phyloP scores from a whole-genome alignment of 2,329 filamentous ascomycete genomes.

The Cephalotrichum gorgonifer region DNA sequence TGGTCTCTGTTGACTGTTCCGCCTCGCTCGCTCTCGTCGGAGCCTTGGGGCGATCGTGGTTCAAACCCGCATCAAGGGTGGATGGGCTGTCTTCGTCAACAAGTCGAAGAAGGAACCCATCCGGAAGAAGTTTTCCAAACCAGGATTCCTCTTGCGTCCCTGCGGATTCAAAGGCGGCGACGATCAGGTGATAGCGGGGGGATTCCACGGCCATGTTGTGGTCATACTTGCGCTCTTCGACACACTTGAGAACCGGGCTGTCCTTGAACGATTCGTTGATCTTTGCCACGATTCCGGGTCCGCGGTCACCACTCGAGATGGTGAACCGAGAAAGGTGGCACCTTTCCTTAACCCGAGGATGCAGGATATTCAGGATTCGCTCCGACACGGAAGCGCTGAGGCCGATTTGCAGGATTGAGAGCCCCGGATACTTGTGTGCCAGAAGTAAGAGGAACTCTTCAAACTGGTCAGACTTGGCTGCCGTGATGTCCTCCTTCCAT shows the following conservation, averaged over 20 bases:
- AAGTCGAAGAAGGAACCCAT: slow-evolving; percentile 17
- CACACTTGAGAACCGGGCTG: slow-evolving; percentile 11
- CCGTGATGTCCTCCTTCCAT: slow-evolving; percentile 31
- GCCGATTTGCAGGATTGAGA: slow-evolving; percentile 29
- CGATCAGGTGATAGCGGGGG: slow-evolving; percentile 22
- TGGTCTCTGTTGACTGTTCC: too few species aligned
- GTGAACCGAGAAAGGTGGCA: slow-evolving; percentile 24
- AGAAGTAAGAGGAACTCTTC: slow-evolving; percentile 19
- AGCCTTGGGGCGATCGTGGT: too few species aligned
- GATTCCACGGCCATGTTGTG: slow-evolving; percentile 9
- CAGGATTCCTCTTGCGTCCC: neutral
- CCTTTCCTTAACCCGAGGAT: slow-evolving; percentile 11
- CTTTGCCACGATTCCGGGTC: slow-evolving; percentile 4
- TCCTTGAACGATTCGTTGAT: slow-evolving; percentile 7
- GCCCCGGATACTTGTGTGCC: slow-evolving; percentile 26
- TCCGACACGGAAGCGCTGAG: slow-evolving; percentile 11
- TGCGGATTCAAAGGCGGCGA: slow-evolving; percentile 9
- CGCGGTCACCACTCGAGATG: slow-evolving; percentile 11
- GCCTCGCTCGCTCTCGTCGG: too few species aligned
- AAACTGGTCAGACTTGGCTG: slow-evolving; percentile 12
- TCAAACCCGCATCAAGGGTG: too few species aligned
- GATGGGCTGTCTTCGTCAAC: neutral
- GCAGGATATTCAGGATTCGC: slow-evolving; percentile 17
- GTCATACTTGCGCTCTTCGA: slow-evolving; percentile 17
- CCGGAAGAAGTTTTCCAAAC: slow-evolving; percentile 16